Evolutionary conservation across 768 basidiomycete species (phyloP).

Genomic region (Lactifluus subvellereus): DNA sequence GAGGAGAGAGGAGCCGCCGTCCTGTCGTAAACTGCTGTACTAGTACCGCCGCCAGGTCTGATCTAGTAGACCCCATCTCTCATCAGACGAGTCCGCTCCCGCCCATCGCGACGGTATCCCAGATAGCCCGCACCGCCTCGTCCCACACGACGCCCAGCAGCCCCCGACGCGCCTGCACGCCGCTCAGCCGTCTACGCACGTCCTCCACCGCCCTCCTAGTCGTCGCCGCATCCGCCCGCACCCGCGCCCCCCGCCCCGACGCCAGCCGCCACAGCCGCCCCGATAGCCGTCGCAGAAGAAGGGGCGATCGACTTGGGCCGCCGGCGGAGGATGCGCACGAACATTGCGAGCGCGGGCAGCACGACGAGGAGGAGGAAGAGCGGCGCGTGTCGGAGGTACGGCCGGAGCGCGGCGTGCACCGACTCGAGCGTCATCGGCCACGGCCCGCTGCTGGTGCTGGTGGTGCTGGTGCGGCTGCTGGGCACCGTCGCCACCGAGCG

Average conservation of each 20-base stretch:
- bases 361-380: slow-evolving; percentile 21
- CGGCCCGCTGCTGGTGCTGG: not conserved
- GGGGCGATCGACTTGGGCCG: not conserved
- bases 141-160: slow-evolving; percentile 16
- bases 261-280: not conserved
- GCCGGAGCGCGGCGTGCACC: slow-evolving; percentile 9
- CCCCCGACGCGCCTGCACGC: slow-evolving; percentile 11
- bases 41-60: too few species aligned
- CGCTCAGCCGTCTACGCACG: slow-evolving; percentile 21
- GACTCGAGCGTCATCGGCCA: not conserved
- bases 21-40: too few species aligned
- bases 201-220: slow-evolving; percentile 12
- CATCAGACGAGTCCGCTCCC: slow-evolving; percentile 24
- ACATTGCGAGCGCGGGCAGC: slow-evolving; percentile 15
- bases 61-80: too few species aligned
- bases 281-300: not conserved
- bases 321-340: slow-evolving; percentile 17
- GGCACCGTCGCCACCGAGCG: not conserved
- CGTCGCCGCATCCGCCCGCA: not conserved
- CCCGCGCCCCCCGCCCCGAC: not conserved
- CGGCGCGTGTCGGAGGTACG: slow-evolving; percentile 13
- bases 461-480: too few species aligned
- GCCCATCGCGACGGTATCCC: slow-evolving; percentile 23
- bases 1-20: too few species aligned
- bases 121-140: slow-evolving; percentile 18